Conservation (phyloP, 257 asterid species). For the Solanum peruvianum region DNA sequence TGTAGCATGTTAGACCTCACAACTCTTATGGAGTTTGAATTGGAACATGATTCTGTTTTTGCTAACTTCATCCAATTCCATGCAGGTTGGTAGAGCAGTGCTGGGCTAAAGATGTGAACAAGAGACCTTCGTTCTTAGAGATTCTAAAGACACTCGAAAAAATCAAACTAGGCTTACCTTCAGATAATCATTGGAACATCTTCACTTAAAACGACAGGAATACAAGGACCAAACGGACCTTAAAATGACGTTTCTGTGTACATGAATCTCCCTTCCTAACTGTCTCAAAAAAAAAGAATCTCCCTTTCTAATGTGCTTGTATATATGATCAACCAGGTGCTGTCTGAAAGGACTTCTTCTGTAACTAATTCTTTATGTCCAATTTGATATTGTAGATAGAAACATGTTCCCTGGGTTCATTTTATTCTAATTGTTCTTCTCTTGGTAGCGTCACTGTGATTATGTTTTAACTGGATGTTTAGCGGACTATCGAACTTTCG, state of each 20-base stretch:
- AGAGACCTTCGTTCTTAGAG: conserved; percentile 61
- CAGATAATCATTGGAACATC: conserved; percentile 51
- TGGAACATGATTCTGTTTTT: neutral
- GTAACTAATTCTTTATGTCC: neutral
- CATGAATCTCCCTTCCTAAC: neutral
- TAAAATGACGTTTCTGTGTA: neutral
- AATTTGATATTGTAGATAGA: neutral
- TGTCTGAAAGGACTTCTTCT: neutral
- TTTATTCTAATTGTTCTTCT: neutral
- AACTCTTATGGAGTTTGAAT: neutral
- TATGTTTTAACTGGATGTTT: neutral
- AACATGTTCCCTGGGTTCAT: neutral
- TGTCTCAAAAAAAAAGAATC: neutral
- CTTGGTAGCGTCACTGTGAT: neutral
- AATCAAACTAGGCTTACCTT: conserved; percentile 24
- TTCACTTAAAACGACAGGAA: conserved; percentile 10
- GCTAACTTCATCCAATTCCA: neutral
- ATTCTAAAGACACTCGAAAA: conserved; percentile 52
- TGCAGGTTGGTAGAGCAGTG: conserved; percentile 39
- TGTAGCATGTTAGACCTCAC: neutral
- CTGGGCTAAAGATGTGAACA: conserved; percentile 64
- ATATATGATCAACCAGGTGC: neutral
- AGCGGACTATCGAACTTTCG: neutral
- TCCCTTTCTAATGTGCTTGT: neutral
- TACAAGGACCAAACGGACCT: neutral